Conservation (phyloP, 306 rosid species). For the Lupinus albus region DNA sequence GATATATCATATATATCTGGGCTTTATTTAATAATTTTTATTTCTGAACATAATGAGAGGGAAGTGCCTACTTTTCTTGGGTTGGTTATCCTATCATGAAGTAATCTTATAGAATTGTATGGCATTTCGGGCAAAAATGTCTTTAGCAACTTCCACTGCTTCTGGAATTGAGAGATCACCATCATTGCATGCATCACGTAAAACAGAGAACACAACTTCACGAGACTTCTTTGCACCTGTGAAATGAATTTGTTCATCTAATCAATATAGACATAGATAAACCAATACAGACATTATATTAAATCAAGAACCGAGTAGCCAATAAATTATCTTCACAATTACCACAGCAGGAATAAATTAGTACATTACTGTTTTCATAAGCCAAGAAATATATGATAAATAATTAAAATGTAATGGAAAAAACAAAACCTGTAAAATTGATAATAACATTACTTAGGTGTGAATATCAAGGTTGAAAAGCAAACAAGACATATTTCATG, state of each 20-base stretch:
- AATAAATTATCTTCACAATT: background rate
- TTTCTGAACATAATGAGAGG: too few species aligned
- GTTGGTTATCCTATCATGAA: too few species aligned
- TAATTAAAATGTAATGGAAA: too few species aligned
- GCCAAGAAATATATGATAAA: background rate
- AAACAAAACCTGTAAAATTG: conserved; percentile 3
- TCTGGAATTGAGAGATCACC: conserved; percentile 80
- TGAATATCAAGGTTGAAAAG: conserved; percentile 21
- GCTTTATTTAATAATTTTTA: too few species aligned
- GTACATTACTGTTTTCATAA: background rate
- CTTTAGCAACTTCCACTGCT: conserved; percentile 78
- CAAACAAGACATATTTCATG: conserved; percentile 3
- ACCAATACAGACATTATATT: background rate
- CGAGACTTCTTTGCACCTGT: conserved; percentile 85
- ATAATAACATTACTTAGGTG: too few species aligned
- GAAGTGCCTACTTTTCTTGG: too few species aligned
- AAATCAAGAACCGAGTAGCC: background rate
- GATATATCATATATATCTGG: too few species aligned
- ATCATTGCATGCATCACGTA: conserved; percentile 69
- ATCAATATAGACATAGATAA: conserved; percentile 6
- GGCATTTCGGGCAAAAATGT: conserved; percentile 75
- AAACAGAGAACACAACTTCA: conserved; percentile 71
- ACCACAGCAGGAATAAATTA: background rate
- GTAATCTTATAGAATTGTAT: conserved; percentile 67
- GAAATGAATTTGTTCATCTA: conserved; percentile 42